Evolutionary conservation across 2,329 filamentous ascomycete species (phyloP).

Genomic region (Monosporascus sp.): DNA sequence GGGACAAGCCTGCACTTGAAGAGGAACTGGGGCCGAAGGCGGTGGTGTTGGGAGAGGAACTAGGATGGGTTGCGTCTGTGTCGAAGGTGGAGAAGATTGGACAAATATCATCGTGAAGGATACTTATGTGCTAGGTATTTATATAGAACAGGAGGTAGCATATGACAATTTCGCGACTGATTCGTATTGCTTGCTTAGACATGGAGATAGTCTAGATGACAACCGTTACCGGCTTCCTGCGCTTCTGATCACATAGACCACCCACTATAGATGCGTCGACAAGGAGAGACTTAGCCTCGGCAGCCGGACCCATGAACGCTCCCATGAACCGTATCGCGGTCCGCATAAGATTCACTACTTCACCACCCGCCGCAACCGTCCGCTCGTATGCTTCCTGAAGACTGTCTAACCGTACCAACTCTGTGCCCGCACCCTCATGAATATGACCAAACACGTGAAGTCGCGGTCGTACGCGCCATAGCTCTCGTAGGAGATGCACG

Average conservation of each 20-base stretch:
- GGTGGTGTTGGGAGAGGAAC: constrained; percentile 5
- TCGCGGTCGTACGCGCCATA: constrained; percentile 26
- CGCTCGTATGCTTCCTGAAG: constrained; percentile 22
- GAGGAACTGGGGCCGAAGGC: constrained; percentile 2
- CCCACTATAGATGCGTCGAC: constrained; percentile 14
- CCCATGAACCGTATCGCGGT: constrained; percentile 1
- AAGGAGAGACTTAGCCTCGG: constrained; percentile 6
- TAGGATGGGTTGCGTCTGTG: constrained; percentile 3
- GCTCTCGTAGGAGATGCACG: constrained; percentile 21
- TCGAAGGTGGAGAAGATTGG: constrained; percentile 1
- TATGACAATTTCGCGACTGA: no score
- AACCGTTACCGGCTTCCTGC: constrained; percentile 11
- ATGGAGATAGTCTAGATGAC: constrained; percentile 4
- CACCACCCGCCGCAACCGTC: constrained; percentile 8
- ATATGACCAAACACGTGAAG: constrained; percentile 35
- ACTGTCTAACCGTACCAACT: constrained; percentile 24
- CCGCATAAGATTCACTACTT: constrained; percentile 11
- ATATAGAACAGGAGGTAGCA: no score
- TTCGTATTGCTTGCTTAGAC: no score
- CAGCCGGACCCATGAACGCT: constrained; percentile 1
- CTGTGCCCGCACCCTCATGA: constrained; percentile 28
- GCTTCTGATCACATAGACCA: constrained; percentile 12
- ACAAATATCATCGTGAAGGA: no score
- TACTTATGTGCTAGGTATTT: no score
- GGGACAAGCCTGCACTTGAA: background rate